Percentiles rank a stretch among this genome's conserved stretches.
Conservation (phyloP, 2,329 filamentous ascomycete species). For the Capronia epimyces region DNA sequence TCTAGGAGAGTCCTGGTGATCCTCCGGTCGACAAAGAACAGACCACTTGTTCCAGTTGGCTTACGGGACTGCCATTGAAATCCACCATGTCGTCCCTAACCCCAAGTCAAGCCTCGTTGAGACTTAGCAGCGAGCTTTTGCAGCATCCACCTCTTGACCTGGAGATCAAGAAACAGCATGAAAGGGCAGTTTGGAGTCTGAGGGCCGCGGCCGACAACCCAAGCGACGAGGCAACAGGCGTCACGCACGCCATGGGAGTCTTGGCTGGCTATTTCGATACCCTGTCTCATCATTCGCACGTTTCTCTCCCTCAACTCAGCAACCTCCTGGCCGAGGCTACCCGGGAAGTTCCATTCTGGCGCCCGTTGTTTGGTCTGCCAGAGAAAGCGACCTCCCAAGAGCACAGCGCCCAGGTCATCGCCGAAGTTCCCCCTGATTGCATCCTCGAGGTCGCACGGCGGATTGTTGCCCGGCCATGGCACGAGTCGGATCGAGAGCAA, state of each 20-base stretch:
- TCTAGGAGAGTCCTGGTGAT: neutral
- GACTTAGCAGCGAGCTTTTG: slow-evolving; percentile 3
- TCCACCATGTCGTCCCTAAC: neutral
- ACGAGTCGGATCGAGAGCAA: slow-evolving; percentile 3
- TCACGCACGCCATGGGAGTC: neutral
- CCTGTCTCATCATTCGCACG: neutral
- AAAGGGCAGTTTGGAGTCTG: neutral
- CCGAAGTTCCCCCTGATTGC: slow-evolving; percentile 14
- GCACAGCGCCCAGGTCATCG: neutral
- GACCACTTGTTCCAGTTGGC: neutral
- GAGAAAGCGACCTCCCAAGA: neutral
- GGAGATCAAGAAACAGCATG: slow-evolving; percentile 1
- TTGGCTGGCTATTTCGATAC: slow-evolving; percentile 9
- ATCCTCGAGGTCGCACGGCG: slow-evolving; percentile 24
- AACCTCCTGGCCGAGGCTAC: slow-evolving; percentile 19
- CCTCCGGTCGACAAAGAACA: neutral
- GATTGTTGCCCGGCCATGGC: slow-evolving; percentile 6
- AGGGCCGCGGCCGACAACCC: neutral
- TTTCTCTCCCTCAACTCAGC: neutral
- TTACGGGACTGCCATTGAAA: neutral
- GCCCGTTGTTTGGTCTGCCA: slow-evolving; percentile 18
- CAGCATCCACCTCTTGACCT: slow-evolving; percentile 1
- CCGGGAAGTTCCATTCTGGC: slow-evolving; percentile 21
- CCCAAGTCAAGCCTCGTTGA: neutral
- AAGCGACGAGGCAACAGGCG: neutral